Evolutionary conservation across 768 basidiomycete genomes (phyloP).

Genomic region (Hemileccinum rubropunctum): DNA sequence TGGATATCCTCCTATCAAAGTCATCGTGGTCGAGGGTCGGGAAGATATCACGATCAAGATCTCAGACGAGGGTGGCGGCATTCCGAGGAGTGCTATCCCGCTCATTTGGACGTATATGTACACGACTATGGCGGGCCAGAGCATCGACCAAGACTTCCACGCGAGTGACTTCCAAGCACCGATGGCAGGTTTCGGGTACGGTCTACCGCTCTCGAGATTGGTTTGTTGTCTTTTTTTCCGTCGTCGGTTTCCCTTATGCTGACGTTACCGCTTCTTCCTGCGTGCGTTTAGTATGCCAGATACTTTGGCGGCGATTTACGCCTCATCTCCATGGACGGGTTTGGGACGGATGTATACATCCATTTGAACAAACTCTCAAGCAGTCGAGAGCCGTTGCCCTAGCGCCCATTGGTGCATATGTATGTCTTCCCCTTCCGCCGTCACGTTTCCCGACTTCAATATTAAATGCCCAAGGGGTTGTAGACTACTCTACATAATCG

Average conservation of each 20-base stretch:
- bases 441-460: neutral
- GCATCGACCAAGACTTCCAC: conserved; percentile 71
- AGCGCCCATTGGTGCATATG: too few relatives aligned
- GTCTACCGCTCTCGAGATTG: conserved; percentile 86
- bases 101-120: conserved; percentile 99
- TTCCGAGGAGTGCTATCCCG: conserved; percentile 80
- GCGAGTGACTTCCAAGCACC: conserved; percentile 93
- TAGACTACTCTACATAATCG: conserved; percentile 5
- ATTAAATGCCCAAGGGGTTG: neutral
- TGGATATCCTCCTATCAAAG: conserved; percentile 28
- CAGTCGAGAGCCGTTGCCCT: conserved; percentile 26
- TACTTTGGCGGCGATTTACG: conserved; percentile 94
- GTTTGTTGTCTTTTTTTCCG: conserved; percentile 55
- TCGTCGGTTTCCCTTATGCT: conserved; percentile 49
- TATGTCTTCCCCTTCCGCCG: conserved; percentile 2
- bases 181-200: conserved; percentile 97
- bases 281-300: conserved; percentile 67
- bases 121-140: conserved; percentile 74
- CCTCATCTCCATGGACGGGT: conserved; percentile 98
- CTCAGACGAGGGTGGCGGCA: conserved; percentile 92
- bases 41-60: conserved; percentile 99
- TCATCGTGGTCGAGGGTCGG: conserved; percentile 90
- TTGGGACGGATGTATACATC: conserved; percentile 92
- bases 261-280: conserved; percentile 1
- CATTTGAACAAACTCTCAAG: conserved; percentile 82